Conservation (phyloP, 2,329 filamentous ascomycete genomes). For the Diplodia seriata region DNA sequence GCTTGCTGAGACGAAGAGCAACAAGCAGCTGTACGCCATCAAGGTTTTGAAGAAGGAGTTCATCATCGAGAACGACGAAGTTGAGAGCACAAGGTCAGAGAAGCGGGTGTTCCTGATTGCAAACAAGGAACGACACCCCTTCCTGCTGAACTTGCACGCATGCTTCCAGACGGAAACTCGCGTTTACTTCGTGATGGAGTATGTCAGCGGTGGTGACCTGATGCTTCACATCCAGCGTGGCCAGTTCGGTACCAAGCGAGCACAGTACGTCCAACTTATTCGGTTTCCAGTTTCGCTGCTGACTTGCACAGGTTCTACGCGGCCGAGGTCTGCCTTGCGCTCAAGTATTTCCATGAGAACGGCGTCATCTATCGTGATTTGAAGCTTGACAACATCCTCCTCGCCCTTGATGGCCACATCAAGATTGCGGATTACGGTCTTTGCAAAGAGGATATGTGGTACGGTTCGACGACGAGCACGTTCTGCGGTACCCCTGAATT, state of each 20-base stretch:
- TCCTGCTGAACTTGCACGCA: constrained; percentile 91
- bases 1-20: constrained; percentile 94
- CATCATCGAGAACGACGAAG: constrained; percentile 99
- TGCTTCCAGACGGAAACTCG: constrained; percentile 99
- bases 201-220: constrained; percentile 96
- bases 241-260: constrained; percentile 92
- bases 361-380: constrained; percentile 93
- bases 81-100: constrained; percentile 96
- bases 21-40: constrained; percentile 93
- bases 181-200: constrained; percentile 99
- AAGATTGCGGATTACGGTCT: constrained; percentile 99
- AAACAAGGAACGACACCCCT: constrained; percentile 95
- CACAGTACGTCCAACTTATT: constrained; percentile 71
- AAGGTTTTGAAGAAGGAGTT: constrained; percentile 99
- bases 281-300: constrained; percentile 32
- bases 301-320: constrained; percentile 78
- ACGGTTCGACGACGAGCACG: constrained; percentile 92
- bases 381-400: constrained; percentile 86
- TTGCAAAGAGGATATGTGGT: constrained; percentile 99
- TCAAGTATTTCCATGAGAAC: constrained; percentile 99
- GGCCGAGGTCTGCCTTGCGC: constrained; percentile 91
- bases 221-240: constrained; percentile 99
- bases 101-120: constrained; percentile 97
- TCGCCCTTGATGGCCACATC: constrained; percentile 95
- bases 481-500: constrained; percentile 99